These are phyloP conservation scores for Pistacia integerrima DNA, from an alignment of 345 rosid species.

Conservation along the genomic window DNA sequence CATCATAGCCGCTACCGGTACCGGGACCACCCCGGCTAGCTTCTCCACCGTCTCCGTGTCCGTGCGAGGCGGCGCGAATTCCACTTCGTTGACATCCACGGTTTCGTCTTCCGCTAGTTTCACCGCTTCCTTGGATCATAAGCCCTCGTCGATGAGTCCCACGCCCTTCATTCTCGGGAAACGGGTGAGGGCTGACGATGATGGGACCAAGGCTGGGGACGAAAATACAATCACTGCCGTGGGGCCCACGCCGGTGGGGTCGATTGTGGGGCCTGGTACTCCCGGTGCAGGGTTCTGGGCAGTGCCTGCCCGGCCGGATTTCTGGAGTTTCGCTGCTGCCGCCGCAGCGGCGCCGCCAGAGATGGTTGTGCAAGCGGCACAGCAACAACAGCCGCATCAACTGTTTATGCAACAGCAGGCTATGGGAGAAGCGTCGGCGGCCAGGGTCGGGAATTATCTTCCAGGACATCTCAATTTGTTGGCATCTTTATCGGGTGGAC, in stretches of 20 bases:
- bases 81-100: conserved; percentile 43
- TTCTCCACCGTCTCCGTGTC: conserved; percentile 81
- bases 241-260: conserved; percentile 38
- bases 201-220: conserved; percentile 34
- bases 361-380: conserved; percentile 61
- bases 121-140: conserved; percentile 52
- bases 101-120: conserved; percentile 29
- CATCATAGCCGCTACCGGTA: conserved; percentile 95
- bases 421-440: conserved; percentile 95
- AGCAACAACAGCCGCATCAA: conserved; percentile 41
- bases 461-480: conserved; percentile 87
- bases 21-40: conserved; percentile 95
- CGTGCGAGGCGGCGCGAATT: conserved; percentile 53
- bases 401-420: conserved; percentile 65
- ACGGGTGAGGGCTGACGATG: conserved; percentile 71
- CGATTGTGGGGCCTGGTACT: conserved; percentile 42
- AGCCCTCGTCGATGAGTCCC: conserved; percentile 66
- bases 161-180: conserved; percentile 91
- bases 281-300: conserved; percentile 90
- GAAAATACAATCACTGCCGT: conserved; percentile 29
- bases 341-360: conserved; percentile 58
- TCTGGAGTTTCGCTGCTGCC: conserved; percentile 71
- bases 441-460: conserved; percentile 75
- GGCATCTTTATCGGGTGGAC: conserved; percentile 83
- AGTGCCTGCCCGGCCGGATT: conserved; percentile 72